Evolutionary conservation across 2,329 filamentous ascomycete species (phyloP), one percentile per base, ranked within the genome.

Genomic region (Diplodia intermedia): DNA sequence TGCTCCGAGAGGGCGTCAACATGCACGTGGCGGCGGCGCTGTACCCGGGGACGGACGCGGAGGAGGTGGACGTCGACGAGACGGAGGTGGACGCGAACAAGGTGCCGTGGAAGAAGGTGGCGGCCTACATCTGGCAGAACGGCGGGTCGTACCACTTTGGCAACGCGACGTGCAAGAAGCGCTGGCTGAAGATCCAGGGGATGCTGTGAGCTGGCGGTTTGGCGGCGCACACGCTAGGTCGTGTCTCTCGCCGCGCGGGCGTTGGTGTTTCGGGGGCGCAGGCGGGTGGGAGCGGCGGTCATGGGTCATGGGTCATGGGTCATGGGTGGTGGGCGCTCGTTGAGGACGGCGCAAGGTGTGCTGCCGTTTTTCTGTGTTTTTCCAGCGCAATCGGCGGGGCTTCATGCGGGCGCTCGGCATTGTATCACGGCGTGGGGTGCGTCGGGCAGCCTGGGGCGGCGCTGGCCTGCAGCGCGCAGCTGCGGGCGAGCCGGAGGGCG

Each of bases 141-240:
- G 85, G 86, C 2, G 86, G 86, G 8, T 84, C 83, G 2, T 89
- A 89, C 73, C 80, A 81, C 40, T 89, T 89, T 72, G 86, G 86
- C 2, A 85, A 86, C 71, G 83, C 86, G 2, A 89, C 87, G 0
- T 88, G 86, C 72, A 88, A 88, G 76, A 87, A 86, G 78, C 88
- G 88, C 78, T 89, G 86, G 84, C 76, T 80, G 18, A 83, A 87
- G 74, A 68, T 72, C 62, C 66, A 65, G 33, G 52, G 57, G 52
- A 47, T 23, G 47, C 20, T 29, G 38, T 43, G 50, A 61, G 47
- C 55, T 36, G 54, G 29, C 47, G 33, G 20, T 40, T 43, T n/a
- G 54, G 54, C 47, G 52, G 23, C 31, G 49, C 29, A 33, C 50
- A 29, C 29, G 49, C 26, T n/a, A 43, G 49, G 9, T 8, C 4